Conservation (phyloP, 2,329 filamentous ascomycete genomes). For the Trichoderma harzianum region DNA sequence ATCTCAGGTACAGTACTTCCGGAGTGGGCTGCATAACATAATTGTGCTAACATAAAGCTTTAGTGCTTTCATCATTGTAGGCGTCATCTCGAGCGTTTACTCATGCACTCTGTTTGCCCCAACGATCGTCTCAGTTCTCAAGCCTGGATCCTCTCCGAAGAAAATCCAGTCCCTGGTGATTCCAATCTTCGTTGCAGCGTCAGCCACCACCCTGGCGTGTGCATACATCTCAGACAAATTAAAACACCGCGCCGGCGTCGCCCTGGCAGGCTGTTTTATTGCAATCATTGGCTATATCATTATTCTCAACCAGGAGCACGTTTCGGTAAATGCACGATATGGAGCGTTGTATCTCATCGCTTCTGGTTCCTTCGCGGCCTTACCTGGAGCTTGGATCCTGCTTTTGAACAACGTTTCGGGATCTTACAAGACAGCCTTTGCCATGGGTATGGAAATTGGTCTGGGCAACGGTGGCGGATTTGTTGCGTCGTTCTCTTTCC, state of each 20-base stretch:
- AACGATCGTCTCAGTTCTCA: conserved; percentile 1
- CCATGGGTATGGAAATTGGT: conserved; percentile 15
- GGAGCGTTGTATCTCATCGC: conserved; percentile 9
- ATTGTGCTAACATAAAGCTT: neutral
- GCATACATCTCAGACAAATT: conserved; percentile 13
- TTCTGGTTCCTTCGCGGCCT: neutral
- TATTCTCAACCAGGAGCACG: conserved; percentile 5
- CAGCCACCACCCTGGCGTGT: neutral
- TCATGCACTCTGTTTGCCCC: conserved; percentile 9
- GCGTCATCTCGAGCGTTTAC: conserved; percentile 10
- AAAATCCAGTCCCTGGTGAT: conserved; percentile 9
- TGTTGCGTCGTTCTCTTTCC: conserved; percentile 10
- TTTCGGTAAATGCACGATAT: conserved; percentile 10
- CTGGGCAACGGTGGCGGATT: conserved; percentile 10
- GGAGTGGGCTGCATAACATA: neutral
- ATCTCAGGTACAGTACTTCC: neutral
- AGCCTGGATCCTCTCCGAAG: neutral
- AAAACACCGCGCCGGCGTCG: neutral
- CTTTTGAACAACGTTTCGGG: conserved; percentile 8
- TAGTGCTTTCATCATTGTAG: conserved; percentile 6
- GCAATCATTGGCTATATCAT: conserved; percentile 7
- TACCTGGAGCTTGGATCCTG: conserved; percentile 8
- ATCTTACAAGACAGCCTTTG: conserved; percentile 9
- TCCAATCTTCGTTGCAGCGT: conserved; percentile 2
- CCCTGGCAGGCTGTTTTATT: conserved; percentile 1